Evolutionary conservation across 2,329 filamentous ascomycete species (phyloP), one percentile per base, ranked within the genome.

Genomic region (Trichoderma gracile): DNA sequence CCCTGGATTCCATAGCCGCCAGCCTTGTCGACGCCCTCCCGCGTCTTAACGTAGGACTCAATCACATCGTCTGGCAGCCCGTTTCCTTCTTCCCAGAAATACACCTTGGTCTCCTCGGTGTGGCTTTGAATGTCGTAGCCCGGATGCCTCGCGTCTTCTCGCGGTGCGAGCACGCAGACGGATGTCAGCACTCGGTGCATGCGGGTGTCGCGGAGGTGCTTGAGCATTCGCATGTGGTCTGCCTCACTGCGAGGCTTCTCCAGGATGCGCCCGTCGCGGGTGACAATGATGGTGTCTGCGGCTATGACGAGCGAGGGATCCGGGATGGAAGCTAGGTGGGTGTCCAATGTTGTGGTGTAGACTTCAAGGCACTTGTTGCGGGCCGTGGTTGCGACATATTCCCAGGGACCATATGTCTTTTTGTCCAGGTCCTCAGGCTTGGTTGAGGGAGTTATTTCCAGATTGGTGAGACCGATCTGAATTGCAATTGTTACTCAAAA

Each of bases 1-100:
- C 94, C 95, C 78, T 99, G 95, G 60, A 99, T 86, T 1, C 92
- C 95, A 77, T 99, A 99, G 0, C 95, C 95, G 2, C 95, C 95
- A 0, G 95, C 95, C 81, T 98, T 99, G 77, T 98, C 95, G 12
- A 87, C 93, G 2, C 95, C 95, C 80, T 99, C 95, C 63, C 94
- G 84, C 23, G 94, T 97, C 73, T 83, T 84, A 65, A 93, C 89
- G 74, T 93, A 93, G 5, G 80, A 85, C 70, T 92, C 81, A 65
- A 98, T 88, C 69, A 97, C 84, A 66, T 96, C 93, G 78, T 99
- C 94, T 15, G 81, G 79, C 65, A 87, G 73, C 3, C 85, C 85
- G 17, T 84, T 80, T 15, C 72, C 71, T 70, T 84, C 85, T 65
- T 82, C 78, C 73, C 93, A 92, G 77, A 99, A 99, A 73, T 85